A percentile compares a stretch with the other conserved stretches of the same genome.
These are phyloP conservation scores for Hamamelis virginiana DNA, from an alignment of 164 flowering plant species.

Conservation along the genomic window DNA sequence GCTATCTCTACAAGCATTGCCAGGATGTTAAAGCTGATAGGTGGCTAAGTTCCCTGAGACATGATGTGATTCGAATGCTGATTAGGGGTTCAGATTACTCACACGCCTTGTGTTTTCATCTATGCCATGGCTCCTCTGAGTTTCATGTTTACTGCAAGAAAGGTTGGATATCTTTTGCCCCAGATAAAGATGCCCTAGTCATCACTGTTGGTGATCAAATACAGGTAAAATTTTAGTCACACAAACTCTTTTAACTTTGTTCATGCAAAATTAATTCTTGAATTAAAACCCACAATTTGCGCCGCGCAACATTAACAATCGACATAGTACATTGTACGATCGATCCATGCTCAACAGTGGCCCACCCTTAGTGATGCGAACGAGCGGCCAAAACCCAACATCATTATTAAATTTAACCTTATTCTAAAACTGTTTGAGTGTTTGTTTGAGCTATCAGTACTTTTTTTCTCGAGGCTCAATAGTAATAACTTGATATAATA, in stretches of 20 bases:
- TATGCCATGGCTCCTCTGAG: slow-evolving; percentile 50
- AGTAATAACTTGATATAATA: no score
- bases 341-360: no score
- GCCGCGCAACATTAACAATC: no score
- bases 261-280: no score
- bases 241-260: background rate
- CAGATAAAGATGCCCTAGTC: slow-evolving; percentile 47
- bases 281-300: no score
- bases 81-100: slow-evolving; percentile 65
- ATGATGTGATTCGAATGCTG: slow-evolving; percentile 75
- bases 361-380: no score
- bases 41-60: slow-evolving; percentile 33
- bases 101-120: slow-evolving; percentile 63
- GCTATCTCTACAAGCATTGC: slow-evolving; percentile 54
- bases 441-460: background rate
- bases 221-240: slow-evolving; percentile 45
- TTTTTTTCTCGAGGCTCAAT: no score
- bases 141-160: slow-evolving; percentile 84
- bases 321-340: no score
- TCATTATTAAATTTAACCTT: background rate
- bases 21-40: slow-evolving; percentile 12
- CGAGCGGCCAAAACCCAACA: background rate
- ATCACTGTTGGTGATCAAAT: slow-evolving; percentile 78
- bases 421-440: background rate
- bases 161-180: slow-evolving; percentile 76